Base-by-base conservation (phyloP, 352 stramenopile genomes). In the Globisporangium emineosum region DNA sequence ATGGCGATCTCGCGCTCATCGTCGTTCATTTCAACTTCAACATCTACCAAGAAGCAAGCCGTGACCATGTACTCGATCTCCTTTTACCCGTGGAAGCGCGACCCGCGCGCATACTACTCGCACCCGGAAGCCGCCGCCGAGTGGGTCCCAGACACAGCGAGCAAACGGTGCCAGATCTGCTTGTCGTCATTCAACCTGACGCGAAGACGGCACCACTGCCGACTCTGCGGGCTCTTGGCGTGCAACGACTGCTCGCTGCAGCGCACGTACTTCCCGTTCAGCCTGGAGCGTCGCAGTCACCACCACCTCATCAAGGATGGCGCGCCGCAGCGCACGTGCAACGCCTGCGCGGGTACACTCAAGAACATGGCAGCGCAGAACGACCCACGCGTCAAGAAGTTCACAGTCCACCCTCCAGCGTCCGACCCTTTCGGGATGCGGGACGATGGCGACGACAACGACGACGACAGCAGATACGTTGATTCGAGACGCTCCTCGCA, bases 131-230 rank as follows among this genome's bases (percentile, higher is more conserved):
- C 81, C 8, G 81, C 81, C n/a, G 81, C 69, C 17, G 82, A 88
- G 49, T 92, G 83, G 83, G 81, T 90, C 19, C 79, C 78, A 5
- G 83, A 92, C 64, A 88, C 80, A 17, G 73, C 77, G 25, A 87
- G 79, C 69, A 57, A 77, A 12, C 71, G 79, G 23, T 93, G 84
- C 70, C 78, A 86, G 62, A 81, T 86, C 54, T 92, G 83, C 49
- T 49, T 83, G 21, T 50, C 71, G 35, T 53, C 70, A 0, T 92
- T 92, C 56, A 81, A 75, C 10, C 62, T 92, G 6, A 81, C 70
- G 30, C 86, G 84, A 30, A 79, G 86, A 55, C 75, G 86, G n/a
- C 91, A 97, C 53, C 88, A 97, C 65, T 97, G 91, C 60, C 81
- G 90, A 4, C 63, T 90, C 30, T 94, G 83, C 17, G 85, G 85